Base-by-base conservation (phyloP, 441 rosid species). In the Pelargonium myrrhifolium region DNA sequence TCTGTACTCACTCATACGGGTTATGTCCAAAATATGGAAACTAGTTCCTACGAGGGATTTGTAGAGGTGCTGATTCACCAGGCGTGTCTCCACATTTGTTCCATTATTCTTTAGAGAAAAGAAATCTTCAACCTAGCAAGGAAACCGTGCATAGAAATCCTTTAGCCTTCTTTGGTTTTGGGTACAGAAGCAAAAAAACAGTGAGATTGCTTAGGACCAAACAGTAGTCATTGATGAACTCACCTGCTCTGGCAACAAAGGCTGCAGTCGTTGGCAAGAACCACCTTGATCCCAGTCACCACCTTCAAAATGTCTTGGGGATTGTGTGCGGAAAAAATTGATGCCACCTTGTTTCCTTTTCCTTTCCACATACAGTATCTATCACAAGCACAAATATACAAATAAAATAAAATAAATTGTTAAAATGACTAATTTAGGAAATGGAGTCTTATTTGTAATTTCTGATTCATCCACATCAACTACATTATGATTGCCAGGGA, bases 231-330 rank as follows among this genome's bases (percentile, higher is more conserved):
- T 22, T 1, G n/a, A 42, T 2, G 17, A 17, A 66, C 91, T 83
- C 74, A 93, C 96, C 80, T 87, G 75, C 66, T 76, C 68, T 28
- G 85, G 77, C 18, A 65, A 71, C 73, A 90, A 68, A 66, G 96
- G 96, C 64, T 79, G 75, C 15, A 37, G 66, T 11, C 79, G 86
- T 28, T 76, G 79, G 73, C 98, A 93, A 75, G 92, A 87, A 79
- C 98, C 98, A 64, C 96, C 97, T 76, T 89, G 92, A 83, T 89
- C 79, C 97, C 98, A 93, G 37, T 93, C 95, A 76, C 97, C 98
- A 70, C 98, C 90, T 83, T 93, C 98, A 76, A 93, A 93, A 83
- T 90, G 98, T 75, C 98, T 80, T 0, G 98, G 97, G 59, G 98
- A 93, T 77, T 90, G 95, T 3, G 97, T 83, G 42, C 92, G 82